These are phyloP conservation scores for Pestalotiopsis sp. DNA, from an alignment of 2,329 filamentous ascomycete genomes.

Conservation along the genomic window DNA sequence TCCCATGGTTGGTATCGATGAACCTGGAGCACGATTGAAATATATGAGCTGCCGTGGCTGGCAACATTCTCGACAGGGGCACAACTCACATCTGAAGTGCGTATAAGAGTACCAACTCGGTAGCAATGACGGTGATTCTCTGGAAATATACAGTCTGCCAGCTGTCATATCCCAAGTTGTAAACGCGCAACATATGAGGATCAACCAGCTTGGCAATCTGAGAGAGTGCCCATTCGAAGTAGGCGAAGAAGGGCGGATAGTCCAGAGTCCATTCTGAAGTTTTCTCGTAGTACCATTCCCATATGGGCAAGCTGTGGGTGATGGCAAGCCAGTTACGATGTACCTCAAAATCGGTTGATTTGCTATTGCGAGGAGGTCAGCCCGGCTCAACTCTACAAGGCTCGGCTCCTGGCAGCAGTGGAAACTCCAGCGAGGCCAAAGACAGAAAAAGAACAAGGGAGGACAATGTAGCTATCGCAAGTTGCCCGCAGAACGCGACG, in stretches of 20 bases:
- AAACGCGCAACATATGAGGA: slow-evolving; percentile 77
- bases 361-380: slow-evolving; percentile 58
- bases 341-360: slow-evolving; percentile 98
- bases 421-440: not conserved
- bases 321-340: slow-evolving; percentile 99
- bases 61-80: slow-evolving; percentile 1
- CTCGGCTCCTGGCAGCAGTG: not conserved
- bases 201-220: slow-evolving; percentile 78
- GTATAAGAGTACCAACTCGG: slow-evolving; percentile 82
- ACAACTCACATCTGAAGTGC: slow-evolving; percentile 72
- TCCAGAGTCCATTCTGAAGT: slow-evolving; percentile 99
- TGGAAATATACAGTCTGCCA: slow-evolving; percentile 97
- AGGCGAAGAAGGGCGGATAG: slow-evolving; percentile 97
- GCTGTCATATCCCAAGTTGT: slow-evolving; percentile 83
- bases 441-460: not conserved
- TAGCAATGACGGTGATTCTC: slow-evolving; percentile 80
- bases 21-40: slow-evolving; percentile 54
- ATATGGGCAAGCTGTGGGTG: slow-evolving; percentile 83
- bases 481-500: slow-evolving; percentile 39
- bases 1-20: slow-evolving; percentile 68
- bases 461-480: not conserved
- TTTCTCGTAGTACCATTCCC: slow-evolving; percentile 95
- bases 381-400: not conserved
- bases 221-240: slow-evolving; percentile 92
- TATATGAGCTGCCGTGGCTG: slow-evolving; percentile 15